phyloP scores from a whole-genome alignment of 164 flowering plant genomes.

The Amborella trichopoda region DNA sequence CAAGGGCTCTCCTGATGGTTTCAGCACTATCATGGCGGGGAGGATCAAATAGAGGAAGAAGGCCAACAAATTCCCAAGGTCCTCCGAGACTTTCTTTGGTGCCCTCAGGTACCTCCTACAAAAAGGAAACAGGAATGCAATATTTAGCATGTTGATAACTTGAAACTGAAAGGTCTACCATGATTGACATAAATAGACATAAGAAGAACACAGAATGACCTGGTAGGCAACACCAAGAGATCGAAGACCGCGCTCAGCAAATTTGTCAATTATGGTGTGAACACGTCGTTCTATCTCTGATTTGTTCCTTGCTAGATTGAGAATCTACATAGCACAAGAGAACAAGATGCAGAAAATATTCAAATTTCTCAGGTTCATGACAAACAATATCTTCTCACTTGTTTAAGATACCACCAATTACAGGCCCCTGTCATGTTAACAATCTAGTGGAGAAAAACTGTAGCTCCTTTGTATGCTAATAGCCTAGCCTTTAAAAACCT shows the following conservation, averaged over 20 bases:
- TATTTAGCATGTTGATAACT: neutral
- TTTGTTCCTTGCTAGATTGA: slow-evolving; percentile 33
- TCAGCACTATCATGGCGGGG: slow-evolving; percentile 71
- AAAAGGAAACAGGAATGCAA: slow-evolving; percentile 3
- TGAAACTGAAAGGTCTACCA: neutral
- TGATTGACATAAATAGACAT: neutral
- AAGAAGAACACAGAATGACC: slow-evolving; percentile 13
- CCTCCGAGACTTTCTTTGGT: slow-evolving; percentile 49
- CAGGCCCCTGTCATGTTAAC: neutral
- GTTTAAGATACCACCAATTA: neutral
- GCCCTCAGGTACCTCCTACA: slow-evolving; percentile 45
- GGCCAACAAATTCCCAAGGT: slow-evolving; percentile 62
- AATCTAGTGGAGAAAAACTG: neutral
- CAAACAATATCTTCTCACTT: neutral
- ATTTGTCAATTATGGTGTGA: slow-evolving; percentile 46
- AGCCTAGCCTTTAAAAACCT: neutral
- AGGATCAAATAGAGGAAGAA: slow-evolving; percentile 65
- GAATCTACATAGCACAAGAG: slow-evolving; percentile 25
- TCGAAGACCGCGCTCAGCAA: slow-evolving; percentile 59
- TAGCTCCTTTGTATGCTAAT: neutral
- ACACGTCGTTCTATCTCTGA: slow-evolving; percentile 30
- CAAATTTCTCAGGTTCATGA: neutral
- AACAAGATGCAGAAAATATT: neutral
- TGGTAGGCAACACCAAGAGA: slow-evolving; percentile 59
- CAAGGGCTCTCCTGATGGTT: slow-evolving; percentile 50